These are phyloP conservation scores for Gossypium gossypioides DNA, from an alignment of 441 rosid genomes.

Conservation along the genomic window DNA sequence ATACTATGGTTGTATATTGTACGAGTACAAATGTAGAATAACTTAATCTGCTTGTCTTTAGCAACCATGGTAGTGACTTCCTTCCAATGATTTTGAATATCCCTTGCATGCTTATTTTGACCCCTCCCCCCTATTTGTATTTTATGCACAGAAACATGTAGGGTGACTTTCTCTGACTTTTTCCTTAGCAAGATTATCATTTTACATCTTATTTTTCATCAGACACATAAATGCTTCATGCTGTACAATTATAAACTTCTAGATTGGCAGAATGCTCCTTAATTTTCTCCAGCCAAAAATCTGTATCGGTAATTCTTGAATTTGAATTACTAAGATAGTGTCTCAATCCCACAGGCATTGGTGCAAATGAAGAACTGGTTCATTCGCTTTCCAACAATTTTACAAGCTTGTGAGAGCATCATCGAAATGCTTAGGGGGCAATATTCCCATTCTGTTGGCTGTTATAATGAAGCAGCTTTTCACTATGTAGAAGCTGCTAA, in stretches of 20 bases:
- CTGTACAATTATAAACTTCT: background rate
- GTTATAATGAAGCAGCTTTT: slow-evolving; percentile 84
- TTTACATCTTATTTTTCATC: background rate
- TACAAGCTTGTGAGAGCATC: slow-evolving; percentile 78
- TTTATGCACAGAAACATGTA: background rate
- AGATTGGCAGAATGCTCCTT: slow-evolving; percentile 5
- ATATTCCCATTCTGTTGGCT: slow-evolving; percentile 89
- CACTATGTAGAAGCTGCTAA: slow-evolving; percentile 84
- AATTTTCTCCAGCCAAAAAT: background rate
- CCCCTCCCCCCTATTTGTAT: background rate
- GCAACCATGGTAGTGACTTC: background rate
- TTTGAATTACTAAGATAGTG: slow-evolving; percentile 10
- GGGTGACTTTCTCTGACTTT: background rate
- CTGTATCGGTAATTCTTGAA: slow-evolving; percentile 2
- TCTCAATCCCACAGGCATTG: slow-evolving; percentile 51
- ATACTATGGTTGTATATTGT: background rate
- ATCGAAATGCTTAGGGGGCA: slow-evolving; percentile 99
- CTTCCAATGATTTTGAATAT: background rate
- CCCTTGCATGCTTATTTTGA: background rate
- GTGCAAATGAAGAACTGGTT: slow-evolving; percentile 80
- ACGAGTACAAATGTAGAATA: background rate
- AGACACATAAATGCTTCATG: background rate
- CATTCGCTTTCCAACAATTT: slow-evolving; percentile 77
- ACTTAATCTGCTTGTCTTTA: background rate
- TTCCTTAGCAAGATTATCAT: background rate